Evolutionary conservation across 2,329 filamentous ascomycete genomes (phyloP).

Genomic region (Sclerotinia nivalis): DNA sequence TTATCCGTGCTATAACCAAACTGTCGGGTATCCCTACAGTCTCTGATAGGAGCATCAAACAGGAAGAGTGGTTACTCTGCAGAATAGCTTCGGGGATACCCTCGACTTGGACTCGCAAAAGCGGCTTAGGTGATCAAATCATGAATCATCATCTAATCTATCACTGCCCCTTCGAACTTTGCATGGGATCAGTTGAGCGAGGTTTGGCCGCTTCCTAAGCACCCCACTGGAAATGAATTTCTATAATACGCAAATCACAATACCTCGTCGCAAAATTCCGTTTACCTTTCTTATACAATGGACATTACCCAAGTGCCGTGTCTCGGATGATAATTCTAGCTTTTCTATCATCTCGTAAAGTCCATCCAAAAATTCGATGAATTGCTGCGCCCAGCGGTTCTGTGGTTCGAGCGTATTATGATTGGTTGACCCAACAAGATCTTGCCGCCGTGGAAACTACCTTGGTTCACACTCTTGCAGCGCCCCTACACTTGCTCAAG

Average conservation of each 20-base stretch:
- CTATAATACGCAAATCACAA: neutral
- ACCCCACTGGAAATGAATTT: neutral
- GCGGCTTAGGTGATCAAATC: neutral
- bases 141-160: neutral
- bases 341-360: neutral
- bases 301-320: neutral
- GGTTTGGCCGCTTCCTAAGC: neutral
- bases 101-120: neutral
- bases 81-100: constrained; percentile 13
- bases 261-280: neutral
- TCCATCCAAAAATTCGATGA: neutral
- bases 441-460: constrained; percentile 15
- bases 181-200: neutral
- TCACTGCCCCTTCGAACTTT: neutral
- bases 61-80: neutral
- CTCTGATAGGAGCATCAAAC: neutral
- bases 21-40: neutral
- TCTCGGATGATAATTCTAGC: neutral
- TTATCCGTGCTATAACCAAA: constrained; percentile 4
- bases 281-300: neutral
- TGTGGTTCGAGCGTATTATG: neutral
- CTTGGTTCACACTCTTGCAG: neutral
- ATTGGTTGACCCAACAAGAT: constrained; percentile 2
- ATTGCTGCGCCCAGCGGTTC: neutral
- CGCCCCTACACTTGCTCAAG: neutral